Evolutionary conservation across 164 flowering plant species (phyloP), one percentile per base, ranked within the genome.

Genomic region (Magnolia changhungtana): DNA sequence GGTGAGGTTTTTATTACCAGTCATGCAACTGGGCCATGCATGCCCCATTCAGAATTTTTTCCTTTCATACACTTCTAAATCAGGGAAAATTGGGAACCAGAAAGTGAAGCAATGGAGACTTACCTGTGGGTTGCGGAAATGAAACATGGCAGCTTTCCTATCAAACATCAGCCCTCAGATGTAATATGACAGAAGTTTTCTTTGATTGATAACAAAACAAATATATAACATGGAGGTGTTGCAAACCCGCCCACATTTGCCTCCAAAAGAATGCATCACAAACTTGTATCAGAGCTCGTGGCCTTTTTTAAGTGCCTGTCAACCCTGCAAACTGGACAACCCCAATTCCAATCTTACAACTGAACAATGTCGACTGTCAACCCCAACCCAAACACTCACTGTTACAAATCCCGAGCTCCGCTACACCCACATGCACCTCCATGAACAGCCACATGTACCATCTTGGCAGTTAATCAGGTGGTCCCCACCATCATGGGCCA

Each of bases 221-320:
- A 81, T 13, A 83, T 86, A 80, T 78, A 87, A 78, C 77, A 75
- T 27, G 83, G 82, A 52, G 78, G 67, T 69, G 79, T 78, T 23
- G 49, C 50, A 37, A 68, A 51, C 79, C 65, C 73, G 50, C 59
- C 77, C 79, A 9, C 58, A 75, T 11, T 59, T 11, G 81, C 81
- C 89, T 77, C 88, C 88, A 63, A 84, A 89, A 88, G 89, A 88
- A 90, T 81, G 82, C 80, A 76, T 72, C 81, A 76, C 80, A 72
- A 63, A 72, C 69, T 20, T 63, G 72, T 69, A 37, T 2, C 52
- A 58, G 69, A 66, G 23, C 63, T 6, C 16, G 27, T 19, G 29
- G 29, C 29, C 29, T 27, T 1, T 69, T 69, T 58, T 5, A 9
- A 45, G 55, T 64, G 29, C 76, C 23, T 8, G 49, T 64, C 73